Conservation (phyloP, 2,329 filamentous ascomycete species). For the Gliomastix tumulicola region DNA sequence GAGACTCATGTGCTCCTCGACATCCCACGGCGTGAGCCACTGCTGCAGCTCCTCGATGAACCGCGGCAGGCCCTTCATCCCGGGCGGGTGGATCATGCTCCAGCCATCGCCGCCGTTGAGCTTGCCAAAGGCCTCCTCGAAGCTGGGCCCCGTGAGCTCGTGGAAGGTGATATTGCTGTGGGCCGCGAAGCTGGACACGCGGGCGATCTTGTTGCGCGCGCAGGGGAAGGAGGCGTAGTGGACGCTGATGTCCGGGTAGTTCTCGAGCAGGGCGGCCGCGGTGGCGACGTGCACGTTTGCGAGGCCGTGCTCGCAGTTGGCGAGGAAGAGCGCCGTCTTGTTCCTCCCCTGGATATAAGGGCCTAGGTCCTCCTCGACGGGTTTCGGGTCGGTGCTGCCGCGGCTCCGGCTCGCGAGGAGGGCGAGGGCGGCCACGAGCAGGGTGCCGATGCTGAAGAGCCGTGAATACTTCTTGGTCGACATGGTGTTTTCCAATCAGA, state of each 20-base stretch:
- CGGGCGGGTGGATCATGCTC: too few species aligned
- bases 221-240: constrained; percentile 25
- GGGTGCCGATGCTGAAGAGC: too few species aligned
- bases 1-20: constrained; percentile 18
- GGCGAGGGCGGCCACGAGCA: too few species aligned
- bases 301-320: constrained; percentile 21
- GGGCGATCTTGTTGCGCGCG: constrained; percentile 5
- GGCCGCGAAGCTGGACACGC: constrained; percentile 8
- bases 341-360: constrained; percentile 11
- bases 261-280: constrained; percentile 20
- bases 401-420: too few species aligned
- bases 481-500: too few species aligned
- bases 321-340: constrained; percentile 24
- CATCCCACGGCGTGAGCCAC: constrained; percentile 22
- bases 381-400: too few species aligned
- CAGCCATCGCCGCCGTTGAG: too few species aligned
- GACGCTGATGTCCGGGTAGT: constrained; percentile 20
- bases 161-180: background rate
- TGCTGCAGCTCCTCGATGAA: too few species aligned
- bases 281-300: constrained; percentile 28
- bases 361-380: too few species aligned
- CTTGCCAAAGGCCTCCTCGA: background rate
- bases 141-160: background rate
- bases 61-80: too few species aligned
- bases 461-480: too few species aligned